Evolutionary conservation across 2,329 filamentous ascomycete species (phyloP), one percentile per base, ranked within the genome.

Genomic region (Talaromyces sp.): DNA sequence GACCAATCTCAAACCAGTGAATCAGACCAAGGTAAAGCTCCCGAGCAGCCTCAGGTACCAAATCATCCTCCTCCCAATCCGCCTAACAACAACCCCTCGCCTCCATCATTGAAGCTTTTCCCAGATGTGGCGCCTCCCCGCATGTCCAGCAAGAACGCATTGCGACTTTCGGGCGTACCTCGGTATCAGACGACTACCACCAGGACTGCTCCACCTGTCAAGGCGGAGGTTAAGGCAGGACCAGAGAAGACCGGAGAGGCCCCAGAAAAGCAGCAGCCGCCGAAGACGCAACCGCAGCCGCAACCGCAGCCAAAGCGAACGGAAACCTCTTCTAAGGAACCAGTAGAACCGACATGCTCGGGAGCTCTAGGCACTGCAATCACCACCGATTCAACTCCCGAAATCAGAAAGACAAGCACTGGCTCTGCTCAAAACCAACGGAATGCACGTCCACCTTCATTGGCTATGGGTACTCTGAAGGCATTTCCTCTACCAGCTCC

Each of bases 401-500:
- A n/a, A 41, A 11, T 24, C 35, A n/a, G n/a, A 27, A 49, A 30
- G 17, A 17, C 27, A 32, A 10, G 19, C 10, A 24, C 24, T 17
- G 29, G 22, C 11, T 29, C 45, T 49, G 20, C 49, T 2, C 45
- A 55, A 29, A 42, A 30, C 13, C 54, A 58, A 42, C 43, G 29
- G 20, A 55, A 47, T 17, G 37, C 56, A 29, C 65, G 63, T 7
- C 60, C 60, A 10, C 47, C 60, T 4, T 68, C 67, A 0, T 40
- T 68, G 36, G 63, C 65, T 4, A 55, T 65, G 51, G 60, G 61
- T 14, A 59, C 66, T 0, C 60, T 72, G 14, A 58, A 71, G 32
- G 59, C 67, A 13, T 69, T 71, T 33, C 68, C 71, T 55, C 63
- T 70, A 17, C 71, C 71, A 14, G 69, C 70, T 29, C 71, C 71